Evolutionary conservation across 306 rosid genomes (phyloP), one percentile per base, ranked within the genome.

Genomic region (Delonix regia): DNA sequence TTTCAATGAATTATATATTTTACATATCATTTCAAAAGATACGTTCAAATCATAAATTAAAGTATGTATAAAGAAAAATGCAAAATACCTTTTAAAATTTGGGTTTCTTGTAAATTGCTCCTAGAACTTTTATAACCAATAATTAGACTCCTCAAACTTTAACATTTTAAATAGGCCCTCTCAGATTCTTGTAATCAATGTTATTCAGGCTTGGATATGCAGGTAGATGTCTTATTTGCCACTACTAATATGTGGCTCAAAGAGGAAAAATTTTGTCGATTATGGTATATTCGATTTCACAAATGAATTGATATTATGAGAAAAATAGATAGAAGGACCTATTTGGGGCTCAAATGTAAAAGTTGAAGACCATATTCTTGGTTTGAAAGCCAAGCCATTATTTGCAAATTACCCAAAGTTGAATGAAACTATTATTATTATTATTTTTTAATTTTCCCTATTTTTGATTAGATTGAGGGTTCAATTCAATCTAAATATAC

Each of bases 401-500:
- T 13, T 53, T 21, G 61, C 30, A 33, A 25, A n/a, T 57, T 0
- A 25, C 4, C 64, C 61, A 21, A 53, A 53, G 61, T 53, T 53
- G 5, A 3, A 53, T 14, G 60, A 24, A 53, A n/a, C 2, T n/a
- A n/a, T n/a, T n/a, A n/a, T n/a, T n/a, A n/a, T n/a, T n/a, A n/a
- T n/a, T n/a, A 2, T 57, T 56, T 57, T 27, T 7, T 7, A 57
- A 25, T 57, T 24, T 57, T 25, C 36, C 36, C 36, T 24, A 53
- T 25, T 25, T 49, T 25, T 42, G 72, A 18, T 18, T 67, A 45
- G 9, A n/a, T 56, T 71, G 39, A 76, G 80, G 77, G 78, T 78
- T 80, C 85, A 76, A 38, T 41, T 80, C 82, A 66, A 66, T 42
- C 39, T 65, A 83, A 72, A 27, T 65, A 83, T 80, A 27, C 66